Evolutionary conservation across 139 green algal species (phyloP).

Genomic region (Chlorella sp.): DNA sequence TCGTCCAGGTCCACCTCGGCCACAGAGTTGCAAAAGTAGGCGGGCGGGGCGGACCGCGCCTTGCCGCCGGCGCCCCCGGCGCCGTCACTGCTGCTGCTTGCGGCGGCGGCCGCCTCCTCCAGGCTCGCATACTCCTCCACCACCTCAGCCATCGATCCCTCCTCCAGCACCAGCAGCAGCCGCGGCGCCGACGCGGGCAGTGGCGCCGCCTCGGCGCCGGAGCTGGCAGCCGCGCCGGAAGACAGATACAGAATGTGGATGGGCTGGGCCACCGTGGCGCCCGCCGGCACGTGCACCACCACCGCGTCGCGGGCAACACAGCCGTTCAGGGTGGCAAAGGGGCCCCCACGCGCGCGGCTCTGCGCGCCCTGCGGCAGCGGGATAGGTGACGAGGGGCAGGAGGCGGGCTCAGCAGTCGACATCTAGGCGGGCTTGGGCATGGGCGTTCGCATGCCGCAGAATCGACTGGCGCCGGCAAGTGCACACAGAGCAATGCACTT

Average conservation of each 20-base stretch:
- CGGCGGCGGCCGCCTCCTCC: background rate
- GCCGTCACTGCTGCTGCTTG: background rate
- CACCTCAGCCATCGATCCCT: conserved; percentile 50
- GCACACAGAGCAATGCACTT: too few relatives aligned
- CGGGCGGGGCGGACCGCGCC: background rate
- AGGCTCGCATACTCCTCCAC: conserved; percentile 77
- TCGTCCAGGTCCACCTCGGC: conserved; percentile 68
- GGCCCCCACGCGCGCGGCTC: conserved; percentile 55
- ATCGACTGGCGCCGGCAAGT: too few relatives aligned
- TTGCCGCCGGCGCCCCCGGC: background rate
- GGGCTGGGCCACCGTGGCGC: conserved; percentile 43
- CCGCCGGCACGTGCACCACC: conserved; percentile 61
- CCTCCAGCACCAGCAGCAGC: conserved; percentile 66
- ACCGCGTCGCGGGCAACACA: conserved; percentile 60
- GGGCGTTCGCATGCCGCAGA: too few relatives aligned
- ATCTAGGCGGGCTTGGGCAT: too few relatives aligned
- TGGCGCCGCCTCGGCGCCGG: too few relatives aligned
- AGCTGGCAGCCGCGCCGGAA: conserved; percentile 2
- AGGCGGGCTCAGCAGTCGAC: too few relatives aligned
- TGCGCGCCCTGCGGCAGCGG: conserved; percentile 68
- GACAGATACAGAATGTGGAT: conserved; percentile 77
- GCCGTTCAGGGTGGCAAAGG: conserved; percentile 81
- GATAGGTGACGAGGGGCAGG: too few relatives aligned
- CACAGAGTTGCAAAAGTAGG: conserved; percentile 67
- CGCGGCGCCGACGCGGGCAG: conserved; percentile 45